Base-by-base conservation (phyloP, 1,139 yeast genomes). In the Geotrichum candidum region DNA sequence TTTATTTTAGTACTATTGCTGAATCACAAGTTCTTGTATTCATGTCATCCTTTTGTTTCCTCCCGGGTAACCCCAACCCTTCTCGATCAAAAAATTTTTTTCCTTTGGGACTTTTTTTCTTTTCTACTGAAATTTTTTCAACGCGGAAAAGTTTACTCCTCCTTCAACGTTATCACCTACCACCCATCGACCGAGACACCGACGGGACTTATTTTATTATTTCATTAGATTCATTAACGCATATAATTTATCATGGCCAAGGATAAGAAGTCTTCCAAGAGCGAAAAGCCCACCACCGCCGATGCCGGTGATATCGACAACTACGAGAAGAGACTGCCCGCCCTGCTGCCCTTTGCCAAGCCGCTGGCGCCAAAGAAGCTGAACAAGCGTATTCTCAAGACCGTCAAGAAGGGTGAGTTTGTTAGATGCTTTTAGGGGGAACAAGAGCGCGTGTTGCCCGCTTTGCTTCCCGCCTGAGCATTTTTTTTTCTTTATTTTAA, bases 341-440 rank as follows among this genome's bases (percentile, higher is more conserved):
- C 97, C 29, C 85, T 89, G 62, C 82, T 94, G 71, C 88, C 97
- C 64, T 94, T 95, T 76, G 97, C 99, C 61, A 81, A 86, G 72
- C 99, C 99, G 65, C 82, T 95, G 72, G 99, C 99, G 23, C 86
- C 97, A 58, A 95, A 95, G 80, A 95, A 95, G 77, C 80, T 92
- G 75, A 95, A 94, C 82, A 95, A 95, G 79, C 94, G 94, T 78
- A 87, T 94, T 48, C 84, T 95, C 72, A 95, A 95, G 80, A 90
- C 96, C 55, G 96, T 95, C 67, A 95, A 94, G 82, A 92, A 90
- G 77, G 78, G 68, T 66, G 54, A 2, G 64, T 62, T 56, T 59
- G 65, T 57, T 18, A 10, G 48, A 33, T 33, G 27, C 23, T 45
- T 45, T 45, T 18, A 41, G 18, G 33, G 33, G 6, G 6, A 27